Base-by-base conservation (phyloP, 1,139 yeast species). In the Candida sp. region DNA sequence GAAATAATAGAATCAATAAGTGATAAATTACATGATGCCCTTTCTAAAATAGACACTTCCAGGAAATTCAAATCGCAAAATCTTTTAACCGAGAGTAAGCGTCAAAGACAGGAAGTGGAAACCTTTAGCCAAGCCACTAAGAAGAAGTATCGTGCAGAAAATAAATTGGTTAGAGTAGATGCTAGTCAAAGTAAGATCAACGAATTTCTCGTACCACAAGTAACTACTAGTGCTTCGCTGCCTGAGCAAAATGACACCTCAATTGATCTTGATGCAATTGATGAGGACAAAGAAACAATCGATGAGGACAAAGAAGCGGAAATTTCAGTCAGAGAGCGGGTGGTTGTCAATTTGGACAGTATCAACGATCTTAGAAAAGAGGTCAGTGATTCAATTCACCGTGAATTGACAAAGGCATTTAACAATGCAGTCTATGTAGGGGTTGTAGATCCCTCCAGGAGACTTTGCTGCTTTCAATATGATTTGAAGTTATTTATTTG, bases 381-480 rank as follows among this genome's bases (percentile, higher is more conserved):
- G 9, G 75, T 87, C 1, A 79, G 79, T 37, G 55, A 55, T 0
- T 50, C 61, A 0, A 68, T 78, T 0, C 78, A 85, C 57, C 63
- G 68, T 27, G 74, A 75, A 4, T 61, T 93, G 25, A 84, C 96
- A 0, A 77, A 79, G 36, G 65, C 88, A 1, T 81, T 93, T 59
- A 77, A 84, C 19, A 81, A 86, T 46, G 79, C 87, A 42, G 80
- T 84, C 0, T 89, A 77, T 57, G 84, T 93, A 7, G 99, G 99
- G 0, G 67, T 93, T 4, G 93, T 88, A 1, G 98, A 91, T 59
- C 78, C 77, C 22, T 58, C 63, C 4, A 76, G 81, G 49, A 69
- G 98, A 34, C 65, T 93, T 15, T 83, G 87, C 12, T 87, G 97
- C 22, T 73, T 93, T 42, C 99, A 95, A 57, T 79, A 82, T 56